phyloP scores from a whole-genome alignment of 441 rosid genomes.

The Euphorbia celastroides region DNA sequence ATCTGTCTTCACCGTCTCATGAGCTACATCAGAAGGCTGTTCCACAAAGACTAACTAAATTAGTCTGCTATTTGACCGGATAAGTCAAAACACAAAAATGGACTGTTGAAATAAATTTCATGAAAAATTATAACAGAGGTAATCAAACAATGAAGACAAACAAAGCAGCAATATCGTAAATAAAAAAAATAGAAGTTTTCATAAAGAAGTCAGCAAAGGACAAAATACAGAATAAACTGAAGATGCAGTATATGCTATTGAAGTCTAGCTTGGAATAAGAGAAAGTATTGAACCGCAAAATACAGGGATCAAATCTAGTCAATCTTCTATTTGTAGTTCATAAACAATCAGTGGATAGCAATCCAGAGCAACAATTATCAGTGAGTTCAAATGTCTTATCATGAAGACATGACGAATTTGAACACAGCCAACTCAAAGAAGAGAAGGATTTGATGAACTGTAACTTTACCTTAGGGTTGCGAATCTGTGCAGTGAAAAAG shows the following conservation, averaged over 20 bases:
- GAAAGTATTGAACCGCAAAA: no score
- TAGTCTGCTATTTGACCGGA: background rate
- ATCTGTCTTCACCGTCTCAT: no score
- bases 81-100: background rate
- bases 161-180: no score
- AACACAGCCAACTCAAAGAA: background rate
- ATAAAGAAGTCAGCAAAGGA: background rate
- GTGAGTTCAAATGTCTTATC: no score
- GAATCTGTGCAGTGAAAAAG: conserved; percentile 96
- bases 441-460: no score
- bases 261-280: background rate
- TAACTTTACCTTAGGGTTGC: conserved; percentile 87
- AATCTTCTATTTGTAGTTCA: background rate
- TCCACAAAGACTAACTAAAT: no score
- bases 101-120: background rate
- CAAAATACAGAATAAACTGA: background rate
- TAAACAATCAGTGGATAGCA: no score
- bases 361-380: background rate
- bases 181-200: no score
- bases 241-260: background rate
- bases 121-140: background rate
- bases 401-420: background rate
- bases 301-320: no score
- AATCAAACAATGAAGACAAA: background rate
- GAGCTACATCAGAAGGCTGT: no score